A percentile compares a stretch with the other conserved stretches of the same genome.
phyloP scores from a whole-genome alignment of 1,284 basidiomycete species.

The Xerocomus minutiporus region DNA sequence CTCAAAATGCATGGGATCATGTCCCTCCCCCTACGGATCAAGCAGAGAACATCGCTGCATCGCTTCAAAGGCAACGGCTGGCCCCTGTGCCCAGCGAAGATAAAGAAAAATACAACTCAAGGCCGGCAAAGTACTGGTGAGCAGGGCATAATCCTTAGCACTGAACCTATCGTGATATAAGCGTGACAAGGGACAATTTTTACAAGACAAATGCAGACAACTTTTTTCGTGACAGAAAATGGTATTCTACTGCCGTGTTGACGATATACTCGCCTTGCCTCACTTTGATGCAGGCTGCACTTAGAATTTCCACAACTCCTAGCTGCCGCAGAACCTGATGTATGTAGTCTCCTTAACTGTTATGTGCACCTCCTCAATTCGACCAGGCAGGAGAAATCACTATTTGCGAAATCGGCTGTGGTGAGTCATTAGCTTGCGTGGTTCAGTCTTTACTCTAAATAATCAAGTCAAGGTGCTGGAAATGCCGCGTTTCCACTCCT shows the following conservation, averaged over 20 bases:
- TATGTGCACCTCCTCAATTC: slow-evolving; percentile 2
- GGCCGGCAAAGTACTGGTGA: slow-evolving; percentile 70
- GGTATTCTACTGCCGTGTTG: slow-evolving; percentile 38
- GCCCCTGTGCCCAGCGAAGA: slow-evolving; percentile 67
- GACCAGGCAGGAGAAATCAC: slow-evolving; percentile 68
- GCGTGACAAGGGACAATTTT: slow-evolving; percentile 75
- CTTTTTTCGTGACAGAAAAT: slow-evolving; percentile 91
- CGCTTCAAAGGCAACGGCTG: slow-evolving; percentile 62
- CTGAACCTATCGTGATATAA: slow-evolving; percentile 3
- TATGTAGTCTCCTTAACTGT: slow-evolving; percentile 31
- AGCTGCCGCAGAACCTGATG: slow-evolving; percentile 62
- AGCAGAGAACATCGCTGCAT: slow-evolving; percentile 58
- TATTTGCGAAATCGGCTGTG: slow-evolving; percentile 85
- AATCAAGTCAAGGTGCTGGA: slow-evolving; percentile 65
- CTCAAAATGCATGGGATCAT: slow-evolving; percentile 85
- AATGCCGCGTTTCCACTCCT: slow-evolving; percentile 92
- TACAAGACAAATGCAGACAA: slow-evolving; percentile 80
- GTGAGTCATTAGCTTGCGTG: slow-evolving; percentile 36
- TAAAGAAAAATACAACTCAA: slow-evolving; percentile 66
- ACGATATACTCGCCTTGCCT: slow-evolving; percentile 5
- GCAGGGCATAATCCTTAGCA: slow-evolving; percentile 4
- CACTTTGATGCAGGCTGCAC: slow-evolving; percentile 57
- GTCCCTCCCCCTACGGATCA: slow-evolving; percentile 82
- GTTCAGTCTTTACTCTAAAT: slow-evolving; percentile 6
- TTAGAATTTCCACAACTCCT: slow-evolving; percentile 88